A percentile compares a stretch with the other conserved stretches of the same genome.
Conservation (phyloP, 2,329 filamentous ascomycete species). For the Cercospora beticola region DNA sequence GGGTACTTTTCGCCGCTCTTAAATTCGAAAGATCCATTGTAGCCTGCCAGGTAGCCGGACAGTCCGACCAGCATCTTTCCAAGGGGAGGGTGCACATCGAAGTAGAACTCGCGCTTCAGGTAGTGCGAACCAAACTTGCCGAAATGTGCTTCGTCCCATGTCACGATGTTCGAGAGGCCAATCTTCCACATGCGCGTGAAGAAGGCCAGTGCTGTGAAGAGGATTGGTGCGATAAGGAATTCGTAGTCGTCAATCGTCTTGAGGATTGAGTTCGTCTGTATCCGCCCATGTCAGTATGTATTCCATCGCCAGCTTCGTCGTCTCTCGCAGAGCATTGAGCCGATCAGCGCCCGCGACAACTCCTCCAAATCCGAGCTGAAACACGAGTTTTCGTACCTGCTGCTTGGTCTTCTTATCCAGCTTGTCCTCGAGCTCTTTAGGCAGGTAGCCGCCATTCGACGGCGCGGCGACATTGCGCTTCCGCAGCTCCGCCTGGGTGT, state of each 20-base stretch:
- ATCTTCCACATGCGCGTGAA: constrained; percentile 69
- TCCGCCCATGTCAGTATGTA: background rate
- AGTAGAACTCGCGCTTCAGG: constrained; percentile 99
- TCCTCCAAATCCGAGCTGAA: background rate
- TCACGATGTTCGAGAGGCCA: constrained; percentile 68
- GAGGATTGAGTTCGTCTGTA: constrained; percentile 55
- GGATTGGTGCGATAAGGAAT: constrained; percentile 61
- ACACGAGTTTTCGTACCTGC: constrained; percentile 39
- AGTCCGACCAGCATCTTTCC: constrained; percentile 98
- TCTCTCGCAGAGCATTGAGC: background rate
- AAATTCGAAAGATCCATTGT: constrained; percentile 99
- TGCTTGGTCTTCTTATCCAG: constrained; percentile 49
- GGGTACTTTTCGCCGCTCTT: constrained; percentile 97
- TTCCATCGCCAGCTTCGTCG: constrained; percentile 1
- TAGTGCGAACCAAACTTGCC: constrained; percentile 99
- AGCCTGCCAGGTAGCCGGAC: constrained; percentile 92
- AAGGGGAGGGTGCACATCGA: constrained; percentile 91
- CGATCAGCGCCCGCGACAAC: background rate
- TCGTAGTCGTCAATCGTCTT: constrained; percentile 63
- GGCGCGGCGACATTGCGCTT: constrained; percentile 46
- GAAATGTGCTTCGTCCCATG: constrained; percentile 78
- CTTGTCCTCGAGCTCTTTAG: constrained; percentile 31
- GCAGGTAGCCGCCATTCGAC: constrained; percentile 37
- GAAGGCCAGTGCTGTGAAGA: constrained; percentile 63
- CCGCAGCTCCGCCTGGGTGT: constrained; percentile 47